Percentiles rank a stretch among this genome's conserved stretches.
Conservation (phyloP, 208 protist genomes). For the Leishmania martiniquensis region DNA sequence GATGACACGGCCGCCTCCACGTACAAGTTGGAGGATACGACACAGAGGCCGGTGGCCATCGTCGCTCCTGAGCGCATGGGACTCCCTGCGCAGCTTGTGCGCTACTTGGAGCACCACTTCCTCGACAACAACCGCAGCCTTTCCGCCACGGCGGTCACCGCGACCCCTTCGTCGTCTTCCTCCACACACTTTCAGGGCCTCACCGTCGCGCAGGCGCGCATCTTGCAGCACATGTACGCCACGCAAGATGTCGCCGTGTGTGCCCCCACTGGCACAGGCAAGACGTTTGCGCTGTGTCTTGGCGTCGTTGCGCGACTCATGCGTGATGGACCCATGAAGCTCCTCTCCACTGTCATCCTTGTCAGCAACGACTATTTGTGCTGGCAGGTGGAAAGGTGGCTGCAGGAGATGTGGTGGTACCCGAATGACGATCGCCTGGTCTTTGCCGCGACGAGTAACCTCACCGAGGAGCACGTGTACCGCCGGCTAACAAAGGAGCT, state of each 20-base stretch:
- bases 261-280: constrained; percentile 89
- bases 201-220: constrained; percentile 83
- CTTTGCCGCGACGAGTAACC: constrained; percentile 71
- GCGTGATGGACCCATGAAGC: constrained; percentile 89
- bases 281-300: constrained; percentile 88
- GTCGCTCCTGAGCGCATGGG: constrained; percentile 86
- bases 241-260: constrained; percentile 85
- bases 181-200: constrained; percentile 34
- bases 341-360: constrained; percentile 80
- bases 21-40: constrained; percentile 26
- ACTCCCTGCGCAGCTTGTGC: constrained; percentile 70
- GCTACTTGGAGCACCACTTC: constrained; percentile 58
- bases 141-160: neutral
- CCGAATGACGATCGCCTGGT: constrained; percentile 80
- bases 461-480: constrained; percentile 66
- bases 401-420: constrained; percentile 92
- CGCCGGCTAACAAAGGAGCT: constrained; percentile 73
- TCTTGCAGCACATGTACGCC: constrained; percentile 89
- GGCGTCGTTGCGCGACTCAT: constrained; percentile 83
- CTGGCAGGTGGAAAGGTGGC: constrained; percentile 80
- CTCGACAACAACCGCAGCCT: constrained; percentile 26
- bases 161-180: neutral
- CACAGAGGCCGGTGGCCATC: constrained; percentile 60
- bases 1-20: constrained; percentile 39
- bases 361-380: constrained; percentile 79